Percentiles rank a stretch among this genome's conserved stretches.
phyloP scores from a whole-genome alignment of 2,329 filamentous ascomycete species.

The Dothiorella sarmentorum region DNA sequence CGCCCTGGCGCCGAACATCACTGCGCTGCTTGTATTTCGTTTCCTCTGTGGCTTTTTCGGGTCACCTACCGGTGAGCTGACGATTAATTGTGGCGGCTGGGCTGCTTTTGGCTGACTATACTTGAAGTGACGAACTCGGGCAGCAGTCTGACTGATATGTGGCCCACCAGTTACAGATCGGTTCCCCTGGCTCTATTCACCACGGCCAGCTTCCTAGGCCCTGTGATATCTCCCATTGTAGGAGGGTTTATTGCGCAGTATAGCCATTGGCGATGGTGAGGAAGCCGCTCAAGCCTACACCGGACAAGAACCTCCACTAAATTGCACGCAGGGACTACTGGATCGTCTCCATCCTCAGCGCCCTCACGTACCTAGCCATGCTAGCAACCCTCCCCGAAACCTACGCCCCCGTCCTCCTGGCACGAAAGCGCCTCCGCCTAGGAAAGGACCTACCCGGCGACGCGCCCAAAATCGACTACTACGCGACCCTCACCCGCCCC shows the following conservation, averaged over 20 bases:
- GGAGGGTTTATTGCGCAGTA: slow-evolving; percentile 52
- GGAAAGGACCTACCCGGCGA: not conserved
- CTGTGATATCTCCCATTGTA: slow-evolving; percentile 43
- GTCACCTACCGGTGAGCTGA: slow-evolving; percentile 61
- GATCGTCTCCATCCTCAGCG: slow-evolving; percentile 74
- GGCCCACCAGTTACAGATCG: slow-evolving; percentile 75
- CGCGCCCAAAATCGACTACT: slow-evolving; percentile 15
- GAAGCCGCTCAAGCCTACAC: not conserved
- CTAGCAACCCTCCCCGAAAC: slow-evolving; percentile 60
- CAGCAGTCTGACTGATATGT: slow-evolving; percentile 64
- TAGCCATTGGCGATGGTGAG: slow-evolving; percentile 61
- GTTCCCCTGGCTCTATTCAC: slow-evolving; percentile 58
- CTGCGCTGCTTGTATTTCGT: slow-evolving; percentile 43
- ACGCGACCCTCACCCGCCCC: slow-evolving; percentile 21
- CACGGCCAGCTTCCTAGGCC: slow-evolving; percentile 49
- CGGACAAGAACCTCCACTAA: too few relatives aligned
- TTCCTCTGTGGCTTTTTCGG: slow-evolving; percentile 57
- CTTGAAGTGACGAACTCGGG: slow-evolving; percentile 20
- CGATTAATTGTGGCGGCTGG: slow-evolving; percentile 53
- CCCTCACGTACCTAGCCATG: slow-evolving; percentile 24
- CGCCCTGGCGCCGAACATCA: slow-evolving; percentile 42
- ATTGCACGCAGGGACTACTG: slow-evolving; percentile 52
- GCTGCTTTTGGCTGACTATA: not conserved
- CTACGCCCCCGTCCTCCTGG: slow-evolving; percentile 57
- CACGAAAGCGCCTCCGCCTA: not conserved